Conservation (phyloP, 2,329 filamentous ascomycete species). For the Simplicillium sp. region DNA sequence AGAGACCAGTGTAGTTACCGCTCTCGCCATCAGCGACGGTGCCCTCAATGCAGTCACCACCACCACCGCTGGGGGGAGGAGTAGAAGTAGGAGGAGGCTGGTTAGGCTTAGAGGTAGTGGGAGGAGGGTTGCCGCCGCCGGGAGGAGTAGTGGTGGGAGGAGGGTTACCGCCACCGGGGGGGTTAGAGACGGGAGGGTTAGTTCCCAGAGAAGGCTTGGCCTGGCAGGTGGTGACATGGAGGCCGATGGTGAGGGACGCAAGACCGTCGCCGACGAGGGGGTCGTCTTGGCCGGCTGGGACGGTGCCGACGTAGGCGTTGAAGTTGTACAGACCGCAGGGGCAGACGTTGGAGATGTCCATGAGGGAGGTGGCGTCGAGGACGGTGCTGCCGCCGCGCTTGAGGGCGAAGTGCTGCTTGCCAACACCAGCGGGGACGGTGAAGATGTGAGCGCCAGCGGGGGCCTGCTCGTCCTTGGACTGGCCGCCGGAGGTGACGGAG, state of each 20-base stretch:
- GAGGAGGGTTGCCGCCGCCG: slow-evolving; percentile 2
- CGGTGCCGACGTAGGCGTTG: slow-evolving; percentile 8
- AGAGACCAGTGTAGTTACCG: slow-evolving; percentile 24
- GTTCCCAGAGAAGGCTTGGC: slow-evolving; percentile 20
- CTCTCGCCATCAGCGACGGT: slow-evolving; percentile 18
- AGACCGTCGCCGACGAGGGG: slow-evolving; percentile 15
- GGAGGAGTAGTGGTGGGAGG: slow-evolving; percentile 6
- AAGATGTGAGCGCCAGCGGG: slow-evolving; percentile 17
- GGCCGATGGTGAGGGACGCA: slow-evolving; percentile 16
- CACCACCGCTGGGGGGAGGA: slow-evolving; percentile 5
- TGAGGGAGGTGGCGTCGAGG: slow-evolving; percentile 5
- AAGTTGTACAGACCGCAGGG: slow-evolving; percentile 8
- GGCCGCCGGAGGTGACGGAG: slow-evolving; percentile 33
- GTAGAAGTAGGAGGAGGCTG: slow-evolving; percentile 2
- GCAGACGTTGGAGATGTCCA: slow-evolving; percentile 8
- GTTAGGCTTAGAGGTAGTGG: slow-evolving; percentile 27
- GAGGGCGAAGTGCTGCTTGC: slow-evolving; percentile 5
- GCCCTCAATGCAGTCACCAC: slow-evolving; percentile 15
- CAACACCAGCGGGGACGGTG: slow-evolving; percentile 6
- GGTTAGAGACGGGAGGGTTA: slow-evolving; percentile 9
- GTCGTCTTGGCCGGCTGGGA: slow-evolving; percentile 10
- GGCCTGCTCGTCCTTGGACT: slow-evolving; percentile 22
- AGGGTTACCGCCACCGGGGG: not conserved
- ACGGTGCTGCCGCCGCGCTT: slow-evolving; percentile 3
- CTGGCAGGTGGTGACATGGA: slow-evolving; percentile 19